Evolutionary conservation across 78 protist genomes (phyloP).

Genomic region (Dictyostelium discoideum): dicty_2.7 NC_007091.3:180001-180500

Average conservation of each 20-base stretch:
- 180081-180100: background rate
- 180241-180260: conserved; percentile 53
- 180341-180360: conserved; percentile 27
- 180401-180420: too few relatives aligned
- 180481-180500: conserved; percentile 50
- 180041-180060: conserved; percentile 5
- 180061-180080: background rate
- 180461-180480: conserved; percentile 34
- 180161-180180: conserved; percentile 14
- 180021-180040: background rate
- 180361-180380: background rate
- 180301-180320: conserved; percentile 64
- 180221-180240: conserved; percentile 27
- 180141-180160: background rate
- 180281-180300: conserved; percentile 74
- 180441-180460: background rate
- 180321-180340: conserved; percentile 27
- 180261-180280: conserved; percentile 49
- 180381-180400: background rate
- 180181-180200: conserved; percentile 53
- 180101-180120: background rate
- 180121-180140: background rate
- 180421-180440: too few relatives aligned
- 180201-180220: conserved; percentile 15
- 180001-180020: conserved; percentile 6